Evolutionary conservation across 139 green algal species (phyloP), one percentile per base, ranked within the genome.

Genomic region (Chlorella vulgaris): DNA sequence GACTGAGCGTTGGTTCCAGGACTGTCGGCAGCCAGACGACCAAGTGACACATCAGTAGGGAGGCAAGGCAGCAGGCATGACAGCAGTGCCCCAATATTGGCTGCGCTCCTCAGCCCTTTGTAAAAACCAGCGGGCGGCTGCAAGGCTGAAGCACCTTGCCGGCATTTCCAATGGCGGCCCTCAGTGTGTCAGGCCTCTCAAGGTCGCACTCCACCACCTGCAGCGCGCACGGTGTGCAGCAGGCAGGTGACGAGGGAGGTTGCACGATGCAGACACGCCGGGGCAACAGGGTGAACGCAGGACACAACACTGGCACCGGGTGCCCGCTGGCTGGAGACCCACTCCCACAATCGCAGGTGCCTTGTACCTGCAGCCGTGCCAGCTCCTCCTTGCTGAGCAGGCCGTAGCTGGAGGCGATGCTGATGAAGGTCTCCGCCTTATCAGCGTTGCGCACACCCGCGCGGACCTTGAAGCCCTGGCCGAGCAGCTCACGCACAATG

Each of bases 191-290:
- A 0, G 78, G 61, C 19, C 94, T 80, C 47, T 83, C 77, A 5
- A 97, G 62, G 85, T 97, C 91, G 42, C 91, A 91, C 33, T 77
- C 66, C 43, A 96, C 91, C 13, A 95, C 74, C 39, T 79, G 73
- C 26, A 53, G 1, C 2, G 18, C 1, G 0, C 24, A 19, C 62
- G n/a, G n/a, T n/a, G n/a, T n/a, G 29, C 4, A 31, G 29, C 19
- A 15, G 61, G 29, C 29, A 35, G 0, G 29, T n/a, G 61, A 13
- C 19, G 22, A 28, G 10, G n/a, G 24, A 36, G 60, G 28, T n/a
- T n/a, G n/a, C n/a, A n/a, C n/a, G n/a, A n/a, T n/a, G n/a, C n/a
- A n/a, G n/a, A n/a, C n/a, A n/a, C n/a, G n/a, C n/a, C n/a, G n/a
- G n/a, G n/a, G n/a, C n/a, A n/a, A n/a, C n/a, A n/a, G n/a, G n/a